Evolutionary conservation across 1,139 yeast species (phyloP).

Genomic region (Candida buenavistaensis): DNA sequence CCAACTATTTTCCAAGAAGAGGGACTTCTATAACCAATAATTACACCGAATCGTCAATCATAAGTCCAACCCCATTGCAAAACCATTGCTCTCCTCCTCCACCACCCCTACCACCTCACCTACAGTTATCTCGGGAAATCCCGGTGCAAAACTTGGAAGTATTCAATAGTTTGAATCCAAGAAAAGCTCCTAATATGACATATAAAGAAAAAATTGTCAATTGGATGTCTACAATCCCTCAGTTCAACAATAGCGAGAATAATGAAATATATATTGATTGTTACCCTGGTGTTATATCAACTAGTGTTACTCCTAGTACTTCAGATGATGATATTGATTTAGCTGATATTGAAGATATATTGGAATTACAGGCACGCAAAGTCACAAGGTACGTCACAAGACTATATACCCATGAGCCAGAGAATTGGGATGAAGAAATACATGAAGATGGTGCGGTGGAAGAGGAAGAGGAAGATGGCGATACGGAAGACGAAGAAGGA

Average conservation of each 20-base stretch:
- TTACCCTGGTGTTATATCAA: constrained; percentile 44
- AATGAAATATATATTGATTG: constrained; percentile 31
- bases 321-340: constrained; percentile 20
- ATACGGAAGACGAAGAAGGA: constrained; percentile 6
- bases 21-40: not conserved
- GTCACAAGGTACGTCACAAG: constrained; percentile 47
- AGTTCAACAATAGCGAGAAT: constrained; percentile 17
- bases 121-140: not conserved
- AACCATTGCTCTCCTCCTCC: constrained; percentile 1
- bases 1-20: constrained; percentile 2
- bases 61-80: not conserved
- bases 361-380: constrained; percentile 53
- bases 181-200: constrained; percentile 58
- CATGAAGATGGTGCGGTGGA: constrained; percentile 13
- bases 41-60: not conserved
- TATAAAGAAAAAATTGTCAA: constrained; percentile 58
- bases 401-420: constrained; percentile 39
- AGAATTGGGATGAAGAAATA: constrained; percentile 11
- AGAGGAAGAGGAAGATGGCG: constrained; percentile 13
- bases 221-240: constrained; percentile 63
- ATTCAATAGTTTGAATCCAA: constrained; percentile 48
- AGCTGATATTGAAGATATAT: constrained; percentile 36
- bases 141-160: constrained; percentile 6
- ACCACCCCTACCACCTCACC: not conserved
- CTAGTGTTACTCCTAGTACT: constrained; percentile 19